phyloP scores from a whole-genome alignment of 306 rosid genomes.

The Boehmeria nivea region DNA sequence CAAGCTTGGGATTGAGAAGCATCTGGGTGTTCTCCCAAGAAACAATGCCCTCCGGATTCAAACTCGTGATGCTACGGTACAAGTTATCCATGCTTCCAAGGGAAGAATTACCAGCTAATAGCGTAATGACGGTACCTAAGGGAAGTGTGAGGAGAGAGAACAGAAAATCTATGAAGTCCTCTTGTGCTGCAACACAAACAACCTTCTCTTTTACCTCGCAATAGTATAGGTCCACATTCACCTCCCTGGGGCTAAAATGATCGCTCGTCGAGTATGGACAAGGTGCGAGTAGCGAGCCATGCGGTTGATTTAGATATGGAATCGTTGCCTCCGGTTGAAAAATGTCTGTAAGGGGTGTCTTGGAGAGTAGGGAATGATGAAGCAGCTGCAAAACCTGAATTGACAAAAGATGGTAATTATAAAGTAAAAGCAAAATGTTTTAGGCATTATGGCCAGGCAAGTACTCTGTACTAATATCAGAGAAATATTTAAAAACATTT shows the following conservation, averaged over 20 bases:
- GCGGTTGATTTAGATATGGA: background rate
- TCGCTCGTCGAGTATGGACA: too few relatives aligned
- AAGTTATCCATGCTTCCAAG: slow-evolving; percentile 15
- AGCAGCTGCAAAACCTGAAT: slow-evolving; percentile 15
- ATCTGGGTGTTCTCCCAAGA: background rate
- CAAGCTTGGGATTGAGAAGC: slow-evolving; percentile 10
- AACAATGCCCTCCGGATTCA: background rate
- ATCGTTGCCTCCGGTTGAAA: background rate
- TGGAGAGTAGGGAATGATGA: slow-evolving; percentile 9
- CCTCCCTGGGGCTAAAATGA: background rate
- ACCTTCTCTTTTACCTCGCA: slow-evolving; percentile 1
- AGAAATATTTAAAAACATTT: too few relatives aligned
- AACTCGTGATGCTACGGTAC: background rate
- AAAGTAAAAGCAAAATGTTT: background rate
- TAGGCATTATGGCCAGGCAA: too few relatives aligned
- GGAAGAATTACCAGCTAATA: slow-evolving; percentile 1
- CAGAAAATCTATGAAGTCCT: slow-evolving; percentile 4
- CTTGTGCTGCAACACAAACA: slow-evolving; percentile 7
- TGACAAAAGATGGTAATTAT: background rate
- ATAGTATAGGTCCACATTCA: slow-evolving; percentile 9
- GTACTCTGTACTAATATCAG: too few relatives aligned
- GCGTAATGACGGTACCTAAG: slow-evolving; percentile 5
- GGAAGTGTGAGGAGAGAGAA: slow-evolving; percentile 14
- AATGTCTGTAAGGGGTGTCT: slow-evolving; percentile 11
- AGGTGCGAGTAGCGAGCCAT: background rate